Evolutionary conservation across 345 rosid species (phyloP), one percentile per base, ranked within the genome.

Genomic region (Excoecaria agallocha): DNA sequence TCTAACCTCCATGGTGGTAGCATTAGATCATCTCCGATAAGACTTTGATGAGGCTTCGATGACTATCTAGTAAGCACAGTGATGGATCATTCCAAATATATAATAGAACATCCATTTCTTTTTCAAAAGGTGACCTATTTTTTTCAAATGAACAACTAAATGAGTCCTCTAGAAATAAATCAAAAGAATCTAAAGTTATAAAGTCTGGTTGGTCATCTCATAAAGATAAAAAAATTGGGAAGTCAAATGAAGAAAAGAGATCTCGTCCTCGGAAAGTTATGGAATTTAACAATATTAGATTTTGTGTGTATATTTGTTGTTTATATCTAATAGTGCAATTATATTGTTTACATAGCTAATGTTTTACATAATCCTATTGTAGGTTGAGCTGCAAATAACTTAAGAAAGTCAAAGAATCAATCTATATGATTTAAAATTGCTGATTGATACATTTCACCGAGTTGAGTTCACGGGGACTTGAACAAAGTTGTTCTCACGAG

Each of bases 401-500:
- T 93, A 89, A 15, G 98, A 95, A 81, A 96, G 99, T 65, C 89
- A 96, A 46, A 88, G 96, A 82, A 91, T 91, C 86, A 97, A 90
- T 78, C 94, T 96, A 66, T 92, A 93, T 78, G 99, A 96, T 82
- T 93, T 96, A 50, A 93, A 96, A 84, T 75, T 95, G 81, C 85
- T 93, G 79, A 95, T 95, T 96, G 99, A 95, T 86, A 91, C 98
- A 25, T 93, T 90, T 83, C 92, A 91, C 75, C 91, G 91, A 5
- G 86, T 68, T 38, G 97, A 90, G 86, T 91, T 95, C 78, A 89
- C 91, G 64, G 98, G 98, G 69, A 93, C 96, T 22, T 93, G 99
- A 98, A 93, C 97, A 82, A 89, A 90, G 79, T 85, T 95, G n/a
- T 93, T 93, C 82, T 93, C 99, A 48, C 89, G 98, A 69, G 99